phyloP scores from a whole-genome alignment of 345 rosid genomes.

The Dimocarpus longan region DNA sequence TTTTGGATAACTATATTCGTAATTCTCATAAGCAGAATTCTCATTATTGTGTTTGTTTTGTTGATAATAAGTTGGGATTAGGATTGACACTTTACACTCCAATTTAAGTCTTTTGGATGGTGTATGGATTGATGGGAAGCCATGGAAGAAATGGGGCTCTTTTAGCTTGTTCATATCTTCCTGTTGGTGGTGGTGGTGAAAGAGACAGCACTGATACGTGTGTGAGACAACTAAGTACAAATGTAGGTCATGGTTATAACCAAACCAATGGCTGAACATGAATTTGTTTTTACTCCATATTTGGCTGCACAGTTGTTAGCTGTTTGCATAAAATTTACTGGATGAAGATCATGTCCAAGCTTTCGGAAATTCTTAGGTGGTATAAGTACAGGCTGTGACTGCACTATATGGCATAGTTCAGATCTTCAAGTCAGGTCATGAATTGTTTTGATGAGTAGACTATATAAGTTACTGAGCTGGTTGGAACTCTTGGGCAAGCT shows the following conservation, averaged over 20 bases:
- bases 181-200: background rate
- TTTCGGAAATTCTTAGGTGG: background rate
- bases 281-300: background rate
- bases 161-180: background rate
- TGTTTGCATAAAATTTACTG: background rate
- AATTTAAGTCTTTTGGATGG: background rate
- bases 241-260: background rate
- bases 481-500: background rate
- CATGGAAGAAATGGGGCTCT: background rate
- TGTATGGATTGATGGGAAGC: background rate
- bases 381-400: background rate
- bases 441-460: background rate
- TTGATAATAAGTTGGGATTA: background rate
- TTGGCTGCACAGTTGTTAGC: background rate
- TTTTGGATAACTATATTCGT: background rate
- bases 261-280: background rate
- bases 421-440: background rate
- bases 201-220: too few species aligned
- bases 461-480: background rate
- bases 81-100: background rate
- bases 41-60: background rate
- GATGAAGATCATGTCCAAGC: slow-evolving; percentile 6
- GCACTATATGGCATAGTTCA: background rate
- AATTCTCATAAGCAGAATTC: background rate
- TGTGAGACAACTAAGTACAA: background rate